Evolutionary conservation across 2,329 filamentous ascomycete species (phyloP).

Genomic region (Talaromyces sp.): DNA sequence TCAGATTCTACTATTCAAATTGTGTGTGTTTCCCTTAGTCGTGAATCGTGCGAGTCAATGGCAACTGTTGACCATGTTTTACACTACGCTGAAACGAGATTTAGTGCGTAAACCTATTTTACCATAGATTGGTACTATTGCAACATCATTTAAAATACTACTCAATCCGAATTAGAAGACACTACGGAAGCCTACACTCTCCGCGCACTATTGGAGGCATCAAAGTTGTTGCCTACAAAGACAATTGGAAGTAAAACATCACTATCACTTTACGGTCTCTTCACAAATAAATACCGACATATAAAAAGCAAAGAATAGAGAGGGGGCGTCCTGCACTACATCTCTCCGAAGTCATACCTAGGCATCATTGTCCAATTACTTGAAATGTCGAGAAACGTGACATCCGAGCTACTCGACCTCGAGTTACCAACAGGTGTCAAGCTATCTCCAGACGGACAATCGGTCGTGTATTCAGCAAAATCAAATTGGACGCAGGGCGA

Average conservation of each 20-base stretch:
- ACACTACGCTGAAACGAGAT: too few species aligned
- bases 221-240: not conserved
- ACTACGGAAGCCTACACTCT: too few species aligned
- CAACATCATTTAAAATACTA: too few species aligned
- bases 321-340: not conserved
- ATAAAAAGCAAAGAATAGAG: not conserved
- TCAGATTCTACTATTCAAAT: too few species aligned
- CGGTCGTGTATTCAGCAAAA: constrained; percentile 14
- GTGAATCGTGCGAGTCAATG: too few species aligned
- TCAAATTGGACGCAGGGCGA: constrained; percentile 3
- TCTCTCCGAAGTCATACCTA: not conserved
- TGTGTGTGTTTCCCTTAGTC: not conserved
- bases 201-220: not conserved
- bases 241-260: not conserved
- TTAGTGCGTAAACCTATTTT: too few species aligned
- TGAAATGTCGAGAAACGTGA: not conserved
- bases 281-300: not conserved
- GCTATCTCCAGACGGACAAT: constrained; percentile 6
- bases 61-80: too few species aligned
- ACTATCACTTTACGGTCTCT: not conserved
- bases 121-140: too few species aligned
- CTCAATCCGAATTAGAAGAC: too few species aligned
- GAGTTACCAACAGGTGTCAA: constrained; percentile 1
- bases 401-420: constrained; percentile 2
- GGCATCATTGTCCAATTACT: not conserved